phyloP scores from a whole-genome alignment of 768 basidiomycete species.

The Phylloporus scabripes region DNA sequence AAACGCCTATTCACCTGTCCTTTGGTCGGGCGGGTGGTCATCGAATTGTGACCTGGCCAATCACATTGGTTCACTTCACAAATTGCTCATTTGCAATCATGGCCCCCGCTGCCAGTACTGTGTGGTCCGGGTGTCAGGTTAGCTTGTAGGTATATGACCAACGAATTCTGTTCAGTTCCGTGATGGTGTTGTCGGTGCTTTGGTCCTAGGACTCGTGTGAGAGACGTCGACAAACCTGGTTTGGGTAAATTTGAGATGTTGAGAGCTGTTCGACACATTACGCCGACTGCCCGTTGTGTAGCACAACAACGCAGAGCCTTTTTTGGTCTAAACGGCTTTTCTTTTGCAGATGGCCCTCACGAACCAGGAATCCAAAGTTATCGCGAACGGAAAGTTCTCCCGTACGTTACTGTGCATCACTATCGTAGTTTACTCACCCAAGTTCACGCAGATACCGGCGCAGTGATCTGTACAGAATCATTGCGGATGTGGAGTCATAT shows the following conservation, averaged over 20 bases:
- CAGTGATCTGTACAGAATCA: slow-evolving; percentile 75
- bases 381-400: slow-evolving; percentile 80
- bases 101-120: too few relatives aligned
- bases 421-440: slow-evolving; percentile 8
- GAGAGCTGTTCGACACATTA: slow-evolving; percentile 7
- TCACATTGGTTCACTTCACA: too few relatives aligned
- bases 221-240: background rate
- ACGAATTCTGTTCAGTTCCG: too few relatives aligned
- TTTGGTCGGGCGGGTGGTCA: too few relatives aligned
- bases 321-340: slow-evolving; percentile 49
- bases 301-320: slow-evolving; percentile 27
- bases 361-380: slow-evolving; percentile 52
- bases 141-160: too few relatives aligned
- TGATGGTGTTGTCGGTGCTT: background rate
- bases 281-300: slow-evolving; percentile 1
- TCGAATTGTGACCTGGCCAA: too few relatives aligned
- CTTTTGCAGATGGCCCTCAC: slow-evolving; percentile 36
- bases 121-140: too few relatives aligned
- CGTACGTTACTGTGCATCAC: slow-evolving; percentile 51
- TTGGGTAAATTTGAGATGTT: slow-evolving; percentile 14
- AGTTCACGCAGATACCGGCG: slow-evolving; percentile 58
- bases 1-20: slow-evolving; percentile 4
- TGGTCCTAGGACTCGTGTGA: background rate
- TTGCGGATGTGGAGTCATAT: slow-evolving; percentile 86
- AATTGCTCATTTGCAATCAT: too few relatives aligned